Evolutionary conservation across 139 green algal genomes (phyloP), one percentile per base, ranked within the genome.

Genomic region (Auxenochlorella pyrenoidosa): DNA sequence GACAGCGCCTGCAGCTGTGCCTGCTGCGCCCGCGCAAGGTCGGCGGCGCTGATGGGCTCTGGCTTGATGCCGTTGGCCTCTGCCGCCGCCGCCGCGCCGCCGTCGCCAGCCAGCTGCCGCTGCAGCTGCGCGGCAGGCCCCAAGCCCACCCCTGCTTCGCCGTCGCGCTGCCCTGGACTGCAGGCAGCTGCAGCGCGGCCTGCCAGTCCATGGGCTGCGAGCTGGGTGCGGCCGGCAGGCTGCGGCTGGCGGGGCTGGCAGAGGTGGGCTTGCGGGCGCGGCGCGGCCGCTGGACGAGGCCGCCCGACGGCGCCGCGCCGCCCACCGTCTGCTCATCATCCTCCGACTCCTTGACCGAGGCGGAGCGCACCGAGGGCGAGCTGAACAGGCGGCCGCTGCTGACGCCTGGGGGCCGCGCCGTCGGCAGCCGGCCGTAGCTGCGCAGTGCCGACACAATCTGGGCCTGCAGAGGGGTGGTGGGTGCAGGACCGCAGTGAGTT

Each of bases 401-500:
- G 40, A 85, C 80, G 63, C 80, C 80, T 0, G 80, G 28, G 13
- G 80, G 80, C 22, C 80, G 80, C 18, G 80, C 80, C 12, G 80
- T 85, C 59, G 80, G 80, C 80, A 85, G 80, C 24, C 80, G 80
- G 15, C 80, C 80, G 41, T 76, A 85, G 80, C 63, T 43, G 41
- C 80, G 80, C 60, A 85, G 80, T 1, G 80, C 40, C 15, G 40
- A 28, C 80, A 85, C 80, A 19, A 85, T 41, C 63, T 85, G 80
- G 40, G 80, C 59, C 80, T 85, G 80, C 80, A 43, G 63, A 18
- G n/a, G 0, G 44, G 44, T 43, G 0, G 10, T 36, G 18, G 22
- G 15, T 30, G 15, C 28, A 63, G 28, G 2, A 30, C 47, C 8
- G 47, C 8, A 12, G 47, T 12, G 47, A 18, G 8, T 58, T 6